phyloP scores from a whole-genome alignment of 108 stramenopile genomes.

The Nitzschia sp. region DNA sequence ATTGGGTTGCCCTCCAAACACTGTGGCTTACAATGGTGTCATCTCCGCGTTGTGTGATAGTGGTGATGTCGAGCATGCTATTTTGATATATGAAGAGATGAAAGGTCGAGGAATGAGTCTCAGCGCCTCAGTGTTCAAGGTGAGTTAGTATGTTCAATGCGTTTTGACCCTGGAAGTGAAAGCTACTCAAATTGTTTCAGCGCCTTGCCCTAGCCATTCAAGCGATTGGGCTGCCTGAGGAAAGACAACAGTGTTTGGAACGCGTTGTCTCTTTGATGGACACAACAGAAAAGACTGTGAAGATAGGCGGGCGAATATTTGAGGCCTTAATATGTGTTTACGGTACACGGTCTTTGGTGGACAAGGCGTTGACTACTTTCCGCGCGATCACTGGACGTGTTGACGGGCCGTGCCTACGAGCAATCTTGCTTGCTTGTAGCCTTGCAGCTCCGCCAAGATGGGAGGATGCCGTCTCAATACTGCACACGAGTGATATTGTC shows the following conservation, averaged over 20 bases:
- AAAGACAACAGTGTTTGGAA: neutral
- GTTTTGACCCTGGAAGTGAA: neutral
- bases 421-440: slow-evolving; percentile 57
- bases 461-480: slow-evolving; percentile 54
- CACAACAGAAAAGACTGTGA: slow-evolving; percentile 4
- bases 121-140: slow-evolving; percentile 8
- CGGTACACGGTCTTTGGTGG: slow-evolving; percentile 36
- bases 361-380: slow-evolving; percentile 43
- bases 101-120: slow-evolving; percentile 10
- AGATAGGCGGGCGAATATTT: slow-evolving; percentile 49
- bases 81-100: slow-evolving; percentile 55
- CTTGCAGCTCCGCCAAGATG: slow-evolving; percentile 35
- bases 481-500: slow-evolving; percentile 64
- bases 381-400: slow-evolving; percentile 46
- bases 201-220: slow-evolving; percentile 13
- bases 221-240: neutral
- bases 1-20: slow-evolving; percentile 30
- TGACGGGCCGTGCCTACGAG: slow-evolving; percentile 61
- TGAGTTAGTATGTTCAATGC: neutral
- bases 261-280: slow-evolving; percentile 11
- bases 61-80: slow-evolving; percentile 45
- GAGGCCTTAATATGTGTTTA: slow-evolving; percentile 51
- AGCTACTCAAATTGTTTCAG: no score
- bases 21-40: slow-evolving; percentile 57
- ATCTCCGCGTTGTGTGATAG: slow-evolving; percentile 50